phyloP scores from a whole-genome alignment of 768 basidiomycete genomes.

The Leccinum boreale region DNA sequence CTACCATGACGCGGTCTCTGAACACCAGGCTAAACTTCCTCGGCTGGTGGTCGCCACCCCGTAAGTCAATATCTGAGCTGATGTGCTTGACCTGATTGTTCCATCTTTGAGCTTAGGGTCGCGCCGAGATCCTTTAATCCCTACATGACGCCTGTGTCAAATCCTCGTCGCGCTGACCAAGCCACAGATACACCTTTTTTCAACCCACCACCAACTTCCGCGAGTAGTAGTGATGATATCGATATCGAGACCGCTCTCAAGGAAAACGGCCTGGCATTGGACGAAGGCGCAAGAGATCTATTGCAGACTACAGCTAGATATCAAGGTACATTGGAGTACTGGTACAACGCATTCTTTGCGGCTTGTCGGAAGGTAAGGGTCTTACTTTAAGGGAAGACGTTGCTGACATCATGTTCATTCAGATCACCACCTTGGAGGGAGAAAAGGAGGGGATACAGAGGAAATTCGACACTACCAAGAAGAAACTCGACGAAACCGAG shows the following conservation, averaged over 20 bases:
- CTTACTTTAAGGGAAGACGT: not conserved
- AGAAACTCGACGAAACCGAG: constrained; percentile 19
- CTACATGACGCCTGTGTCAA: constrained; percentile 27
- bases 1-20: not conserved
- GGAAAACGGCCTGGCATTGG: not conserved
- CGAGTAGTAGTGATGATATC: not conserved
- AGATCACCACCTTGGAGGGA: constrained; percentile 17
- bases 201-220: constrained; percentile 6
- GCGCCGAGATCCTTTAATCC: constrained; percentile 20
- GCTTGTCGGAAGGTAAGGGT: constrained; percentile 12
- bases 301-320: constrained; percentile 16
- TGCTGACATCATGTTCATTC: not conserved
- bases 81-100: not conserved
- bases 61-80: constrained; percentile 8
- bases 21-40: not conserved
- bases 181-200: not conserved
- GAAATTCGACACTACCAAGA: constrained; percentile 12
- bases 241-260: not conserved
- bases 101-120: constrained; percentile 1
- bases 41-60: constrained; percentile 13
- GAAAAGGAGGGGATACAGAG: constrained; percentile 16
- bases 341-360: constrained; percentile 8
- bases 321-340: constrained; percentile 12
- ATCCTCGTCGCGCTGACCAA: constrained; percentile 13
- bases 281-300: constrained; percentile 3